Percentiles rank a stretch among this genome's conserved stretches.
These are phyloP conservation scores for Fusarium neocosmosporiellum DNA, from an alignment of 2,329 filamentous ascomycete species.

Conservation along the genomic window DNA sequence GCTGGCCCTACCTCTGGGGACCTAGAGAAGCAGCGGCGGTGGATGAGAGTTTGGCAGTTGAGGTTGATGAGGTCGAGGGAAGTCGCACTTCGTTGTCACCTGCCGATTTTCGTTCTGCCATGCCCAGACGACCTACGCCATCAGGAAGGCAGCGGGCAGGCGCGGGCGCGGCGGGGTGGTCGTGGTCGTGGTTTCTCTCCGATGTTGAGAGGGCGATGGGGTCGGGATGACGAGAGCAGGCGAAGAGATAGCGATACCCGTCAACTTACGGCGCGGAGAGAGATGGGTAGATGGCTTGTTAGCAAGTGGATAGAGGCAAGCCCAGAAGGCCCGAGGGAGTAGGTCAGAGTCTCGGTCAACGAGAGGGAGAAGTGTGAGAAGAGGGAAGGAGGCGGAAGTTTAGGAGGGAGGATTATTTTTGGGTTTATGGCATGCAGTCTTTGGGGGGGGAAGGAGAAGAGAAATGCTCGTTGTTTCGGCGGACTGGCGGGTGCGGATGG, in stretches of 20 bases:
- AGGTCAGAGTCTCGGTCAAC: slow-evolving; percentile 20
- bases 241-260: slow-evolving; percentile 24
- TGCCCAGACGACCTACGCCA: slow-evolving; percentile 73
- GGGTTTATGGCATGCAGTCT: slow-evolving; percentile 29
- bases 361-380: slow-evolving; percentile 1
- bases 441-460: slow-evolving; percentile 14
- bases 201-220: slow-evolving; percentile 31
- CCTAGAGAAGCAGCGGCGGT: slow-evolving; percentile 35
- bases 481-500: slow-evolving; percentile 30
- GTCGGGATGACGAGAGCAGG: slow-evolving; percentile 22
- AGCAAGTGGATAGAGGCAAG: slow-evolving; percentile 8
- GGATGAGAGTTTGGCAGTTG: slow-evolving; percentile 42
- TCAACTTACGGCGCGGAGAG: slow-evolving; percentile 24
- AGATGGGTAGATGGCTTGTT: slow-evolving; percentile 2
- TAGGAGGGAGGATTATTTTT: slow-evolving; percentile 23
- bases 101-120: slow-evolving; percentile 72
- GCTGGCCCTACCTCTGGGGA: slow-evolving; percentile 42
- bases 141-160: slow-evolving; percentile 60
- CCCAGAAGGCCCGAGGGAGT: neutral
- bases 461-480: slow-evolving; percentile 23
- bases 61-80: slow-evolving; percentile 54
- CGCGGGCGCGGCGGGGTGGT: slow-evolving; percentile 43
- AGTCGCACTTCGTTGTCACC: slow-evolving; percentile 68
- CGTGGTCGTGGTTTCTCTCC: slow-evolving; percentile 35
- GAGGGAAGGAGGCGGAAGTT: slow-evolving; percentile 18